Percentiles rank a stretch among this genome's conserved stretches.
Evolutionary conservation across 805 yeast genomes (phyloP).

Genomic region (Ogataea paraovalis): DNA sequence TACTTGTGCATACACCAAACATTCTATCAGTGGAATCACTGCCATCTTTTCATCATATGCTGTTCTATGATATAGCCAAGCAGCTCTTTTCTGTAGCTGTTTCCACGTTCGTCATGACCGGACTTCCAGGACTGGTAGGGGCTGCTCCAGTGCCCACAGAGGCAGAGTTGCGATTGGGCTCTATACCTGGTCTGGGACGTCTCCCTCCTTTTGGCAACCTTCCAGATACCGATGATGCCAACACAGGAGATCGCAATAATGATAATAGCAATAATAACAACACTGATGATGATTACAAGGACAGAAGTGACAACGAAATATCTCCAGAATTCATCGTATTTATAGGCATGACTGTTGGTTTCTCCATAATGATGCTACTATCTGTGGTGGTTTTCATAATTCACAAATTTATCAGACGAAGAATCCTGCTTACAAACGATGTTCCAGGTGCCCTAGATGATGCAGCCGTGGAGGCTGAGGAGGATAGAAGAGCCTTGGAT

Average conservation of each 20-base stretch:
- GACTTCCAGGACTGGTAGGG: neutral
- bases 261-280: neutral
- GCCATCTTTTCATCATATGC: neutral
- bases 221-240: neutral
- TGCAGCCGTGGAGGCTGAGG: constrained; percentile 55
- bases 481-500: constrained; percentile 52
- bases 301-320: neutral
- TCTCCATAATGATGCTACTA: constrained; percentile 15
- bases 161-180: neutral
- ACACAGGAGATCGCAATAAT: neutral
- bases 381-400: constrained; percentile 13
- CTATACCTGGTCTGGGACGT: neutral
- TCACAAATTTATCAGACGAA: constrained; percentile 12
- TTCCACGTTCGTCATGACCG: neutral
- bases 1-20: too few species aligned
- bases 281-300: neutral
- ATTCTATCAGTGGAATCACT: too few species aligned
- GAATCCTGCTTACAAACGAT: constrained; percentile 30
- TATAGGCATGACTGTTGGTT: constrained; percentile 24
- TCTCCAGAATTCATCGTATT: constrained; percentile 16
- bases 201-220: neutral
- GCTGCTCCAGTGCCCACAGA: neutral
- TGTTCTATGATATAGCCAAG: neutral
- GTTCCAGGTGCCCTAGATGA: constrained; percentile 62
- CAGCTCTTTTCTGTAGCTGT: neutral